A percentile compares a stretch with the other conserved stretches of the same genome.
These are phyloP conservation scores for Wickerhamiella vanderwaltii DNA, from an alignment of 805 yeast species.

Conservation along the genomic window DNA sequence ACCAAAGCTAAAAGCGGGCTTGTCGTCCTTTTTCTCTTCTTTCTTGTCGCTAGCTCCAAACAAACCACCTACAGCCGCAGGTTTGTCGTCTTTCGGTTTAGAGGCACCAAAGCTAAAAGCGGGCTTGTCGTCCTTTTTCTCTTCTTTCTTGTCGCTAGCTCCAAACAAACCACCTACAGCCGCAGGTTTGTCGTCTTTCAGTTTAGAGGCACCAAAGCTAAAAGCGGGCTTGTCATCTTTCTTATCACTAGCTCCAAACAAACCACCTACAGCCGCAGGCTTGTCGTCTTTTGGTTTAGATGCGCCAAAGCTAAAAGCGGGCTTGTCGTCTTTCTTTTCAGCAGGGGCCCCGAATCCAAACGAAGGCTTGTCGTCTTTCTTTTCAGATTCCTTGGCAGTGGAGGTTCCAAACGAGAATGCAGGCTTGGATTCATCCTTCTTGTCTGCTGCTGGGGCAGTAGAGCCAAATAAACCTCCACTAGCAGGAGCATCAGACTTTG, in stretches of 20 bases:
- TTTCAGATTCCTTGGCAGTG: conserved; percentile 7
- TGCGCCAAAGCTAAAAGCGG: conserved; percentile 4
- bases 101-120: conserved; percentile 14
- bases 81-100: background rate
- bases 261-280: conserved; percentile 14
- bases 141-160: conserved; percentile 12
- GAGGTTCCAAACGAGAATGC: conserved; percentile 1
- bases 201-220: conserved; percentile 11
- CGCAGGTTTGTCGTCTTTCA: conserved; percentile 2
- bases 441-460: background rate
- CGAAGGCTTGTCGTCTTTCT: conserved; percentile 10
- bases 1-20: conserved; percentile 14
- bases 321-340: conserved; percentile 6
- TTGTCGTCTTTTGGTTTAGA: background rate
- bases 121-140: conserved; percentile 14
- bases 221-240: conserved; percentile 16
- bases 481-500: conserved; percentile 9
- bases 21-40: conserved; percentile 14
- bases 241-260: conserved; percentile 3
- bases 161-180: conserved; percentile 11
- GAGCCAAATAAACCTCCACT: background rate
- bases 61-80: conserved; percentile 11
- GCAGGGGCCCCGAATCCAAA: conserved; percentile 15
- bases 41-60: background rate
- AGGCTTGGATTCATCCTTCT: background rate